Evolutionary conservation across 495 filamentous ascomycete species (phyloP).

Genomic region (Podospora pseudoanserina): DNA sequence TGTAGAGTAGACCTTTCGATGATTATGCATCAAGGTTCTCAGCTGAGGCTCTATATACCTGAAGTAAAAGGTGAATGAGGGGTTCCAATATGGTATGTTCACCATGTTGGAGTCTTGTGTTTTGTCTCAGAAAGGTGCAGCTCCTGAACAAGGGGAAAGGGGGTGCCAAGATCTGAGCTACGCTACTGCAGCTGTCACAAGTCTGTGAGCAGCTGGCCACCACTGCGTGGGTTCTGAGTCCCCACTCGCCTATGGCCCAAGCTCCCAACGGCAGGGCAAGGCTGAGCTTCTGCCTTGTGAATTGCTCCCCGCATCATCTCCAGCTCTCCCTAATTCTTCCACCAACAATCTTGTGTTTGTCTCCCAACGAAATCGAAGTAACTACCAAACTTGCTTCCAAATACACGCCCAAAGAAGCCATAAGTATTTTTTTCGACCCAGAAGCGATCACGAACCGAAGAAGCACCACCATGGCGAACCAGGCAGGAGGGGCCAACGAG

Average conservation of each 20-base stretch:
- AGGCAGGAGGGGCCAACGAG: slow-evolving; percentile 26
- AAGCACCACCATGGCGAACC: slow-evolving; percentile 3
- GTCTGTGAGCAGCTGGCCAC: not conserved
- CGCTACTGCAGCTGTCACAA: not conserved
- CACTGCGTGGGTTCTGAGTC: not conserved
- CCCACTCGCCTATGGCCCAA: not conserved
- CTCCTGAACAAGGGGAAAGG: not conserved
- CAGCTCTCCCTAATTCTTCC: not conserved
- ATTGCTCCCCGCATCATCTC: slow-evolving; percentile 13
- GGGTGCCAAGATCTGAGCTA: not conserved
- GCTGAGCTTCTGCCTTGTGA: slow-evolving; percentile 29
- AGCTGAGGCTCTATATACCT: not conserved
- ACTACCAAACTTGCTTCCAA: not conserved
- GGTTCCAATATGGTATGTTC: too few species aligned
- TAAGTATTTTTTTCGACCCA: not conserved
- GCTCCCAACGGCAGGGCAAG: slow-evolving; percentile 24
- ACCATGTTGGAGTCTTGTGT: not conserved
- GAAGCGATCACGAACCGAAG: slow-evolving; percentile 2
- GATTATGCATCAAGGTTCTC: not conserved
- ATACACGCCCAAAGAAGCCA: not conserved
- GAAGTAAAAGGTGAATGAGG: too few species aligned
- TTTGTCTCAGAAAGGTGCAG: not conserved
- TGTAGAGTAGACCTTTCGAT: not conserved
- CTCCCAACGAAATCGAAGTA: not conserved
- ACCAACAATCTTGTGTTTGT: not conserved